phyloP scores from a whole-genome alignment of 345 rosid species.

The Arabis hirsuta region DNA sequence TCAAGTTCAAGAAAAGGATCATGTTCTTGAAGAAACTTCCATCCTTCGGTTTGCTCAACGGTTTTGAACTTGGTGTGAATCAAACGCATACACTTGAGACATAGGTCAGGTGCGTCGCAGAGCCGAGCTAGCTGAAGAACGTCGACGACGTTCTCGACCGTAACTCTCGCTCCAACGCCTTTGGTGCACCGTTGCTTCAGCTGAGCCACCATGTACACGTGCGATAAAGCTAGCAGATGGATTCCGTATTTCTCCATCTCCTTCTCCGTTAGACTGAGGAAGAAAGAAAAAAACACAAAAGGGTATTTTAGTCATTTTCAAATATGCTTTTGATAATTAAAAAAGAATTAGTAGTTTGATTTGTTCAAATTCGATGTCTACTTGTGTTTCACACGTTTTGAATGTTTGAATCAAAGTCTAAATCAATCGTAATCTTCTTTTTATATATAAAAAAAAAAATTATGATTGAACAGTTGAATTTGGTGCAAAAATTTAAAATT shows the following conservation, averaged over 20 bases:
- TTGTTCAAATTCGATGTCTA: constrained; percentile 1
- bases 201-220: constrained; percentile 71
- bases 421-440: constrained; percentile 7
- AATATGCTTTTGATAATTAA: too few species aligned
- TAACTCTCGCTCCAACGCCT: constrained; percentile 54
- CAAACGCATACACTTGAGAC: constrained; percentile 70
- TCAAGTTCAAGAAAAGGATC: constrained; percentile 88
- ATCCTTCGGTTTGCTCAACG: constrained; percentile 77
- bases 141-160: constrained; percentile 73
- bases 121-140: constrained; percentile 80
- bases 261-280: constrained; percentile 57
- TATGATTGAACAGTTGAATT: constrained; percentile 3
- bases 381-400: constrained; percentile 30
- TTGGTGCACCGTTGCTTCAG: constrained; percentile 68
- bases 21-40: constrained; percentile 76
- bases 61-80: constrained; percentile 54
- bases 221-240: constrained; percentile 76
- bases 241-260: constrained; percentile 72
- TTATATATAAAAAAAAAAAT: too few species aligned
- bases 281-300: not conserved
- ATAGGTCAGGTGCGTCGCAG: constrained; percentile 85
- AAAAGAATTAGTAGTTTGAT: not conserved
- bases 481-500: not conserved
- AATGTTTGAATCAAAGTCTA: not conserved
- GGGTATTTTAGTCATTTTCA: constrained; percentile 21